A percentile compares a stretch with the other conserved stretches of the same genome.
Conservation (phyloP, 371 early-diverging fungal genomes). For the Mortierella sp. region DNA sequence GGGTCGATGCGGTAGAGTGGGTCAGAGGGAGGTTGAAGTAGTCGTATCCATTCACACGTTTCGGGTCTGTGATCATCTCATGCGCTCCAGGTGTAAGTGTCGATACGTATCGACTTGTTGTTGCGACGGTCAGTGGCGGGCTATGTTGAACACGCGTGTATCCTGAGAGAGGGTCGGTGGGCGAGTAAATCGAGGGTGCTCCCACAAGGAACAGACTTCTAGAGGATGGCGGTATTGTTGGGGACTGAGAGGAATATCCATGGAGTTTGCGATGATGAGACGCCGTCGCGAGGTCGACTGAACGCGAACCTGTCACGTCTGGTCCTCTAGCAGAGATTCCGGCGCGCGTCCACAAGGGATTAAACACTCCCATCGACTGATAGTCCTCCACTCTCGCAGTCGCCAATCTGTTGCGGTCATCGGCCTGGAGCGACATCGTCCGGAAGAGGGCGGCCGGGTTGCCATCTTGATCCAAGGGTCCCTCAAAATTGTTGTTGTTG, state of each 20-base stretch:
- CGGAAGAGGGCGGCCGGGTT: not conserved
- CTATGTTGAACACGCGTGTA: not conserved
- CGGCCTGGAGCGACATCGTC: slow-evolving; percentile 7
- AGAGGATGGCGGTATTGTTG: not conserved
- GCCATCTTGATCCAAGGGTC: slow-evolving; percentile 12
- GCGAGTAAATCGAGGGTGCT: not conserved
- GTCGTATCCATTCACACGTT: slow-evolving; percentile 8
- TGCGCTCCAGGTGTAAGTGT: not conserved
- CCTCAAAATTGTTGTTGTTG: slow-evolving; percentile 17
- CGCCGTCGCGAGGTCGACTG: not conserved
- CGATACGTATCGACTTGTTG: not conserved
- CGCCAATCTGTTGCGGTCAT: slow-evolving; percentile 13
- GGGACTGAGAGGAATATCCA: not conserved
- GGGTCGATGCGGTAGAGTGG: slow-evolving; percentile 15
- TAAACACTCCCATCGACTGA: slow-evolving; percentile 2
- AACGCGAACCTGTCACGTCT: slow-evolving; percentile 21
- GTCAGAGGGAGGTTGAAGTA: slow-evolving; percentile 25
- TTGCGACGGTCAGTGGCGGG: not conserved
- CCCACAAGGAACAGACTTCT: not conserved
- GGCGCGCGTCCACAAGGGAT: slow-evolving; percentile 19
- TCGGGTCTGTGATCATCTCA: slow-evolving; percentile 1
- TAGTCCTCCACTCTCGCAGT: slow-evolving; percentile 19
- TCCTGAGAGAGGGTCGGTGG: slow-evolving; percentile 5
- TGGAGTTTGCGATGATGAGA: not conserved
- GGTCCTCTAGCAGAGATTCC: slow-evolving; percentile 15